phyloP scores from a whole-genome alignment of 176 grass and related monocot species.

The Rhynchospora pubera region DNA sequence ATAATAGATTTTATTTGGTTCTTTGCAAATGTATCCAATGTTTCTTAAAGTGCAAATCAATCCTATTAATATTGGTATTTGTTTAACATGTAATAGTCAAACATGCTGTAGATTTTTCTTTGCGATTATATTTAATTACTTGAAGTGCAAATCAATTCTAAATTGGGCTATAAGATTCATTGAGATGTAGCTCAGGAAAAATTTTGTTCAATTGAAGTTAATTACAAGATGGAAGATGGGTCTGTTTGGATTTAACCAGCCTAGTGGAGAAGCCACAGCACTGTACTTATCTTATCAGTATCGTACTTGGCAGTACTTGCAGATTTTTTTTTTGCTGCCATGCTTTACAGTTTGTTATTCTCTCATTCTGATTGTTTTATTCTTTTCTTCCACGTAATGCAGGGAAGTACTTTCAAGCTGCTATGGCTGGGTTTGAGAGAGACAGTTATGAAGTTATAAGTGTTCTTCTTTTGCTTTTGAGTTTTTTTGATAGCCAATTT shows the following conservation, averaged over 20 bases:
- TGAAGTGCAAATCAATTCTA: not conserved
- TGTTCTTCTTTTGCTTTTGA: conserved; percentile 24
- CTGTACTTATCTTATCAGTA: too few species aligned
- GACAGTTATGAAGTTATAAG: conserved; percentile 66
- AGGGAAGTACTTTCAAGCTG: conserved; percentile 81
- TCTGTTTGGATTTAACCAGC: not conserved
- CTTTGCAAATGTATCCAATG: not conserved
- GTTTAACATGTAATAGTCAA: not conserved
- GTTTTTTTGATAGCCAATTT: not conserved
- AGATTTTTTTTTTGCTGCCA: not conserved
- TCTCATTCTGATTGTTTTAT: not conserved
- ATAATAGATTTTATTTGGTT: conserved; percentile 9
- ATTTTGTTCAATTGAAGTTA: not conserved
- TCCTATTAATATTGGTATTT: not conserved
- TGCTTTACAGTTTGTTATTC: not conserved
- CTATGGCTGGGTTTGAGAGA: conserved; percentile 78
- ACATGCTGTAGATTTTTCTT: not conserved
- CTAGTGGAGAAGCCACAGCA: too few species aligned
- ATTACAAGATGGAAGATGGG: not conserved
- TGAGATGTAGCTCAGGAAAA: not conserved
- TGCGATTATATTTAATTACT: not conserved
- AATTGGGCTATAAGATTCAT: not conserved
- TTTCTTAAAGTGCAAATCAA: not conserved
- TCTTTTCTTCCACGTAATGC: conserved; percentile 14
- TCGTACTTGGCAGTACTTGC: not conserved